A percentile compares a stretch with the other conserved stretches of the same genome.
phyloP scores from a whole-genome alignment of 1,284 basidiomycete species.

The Schizopora paradoxa region DNA sequence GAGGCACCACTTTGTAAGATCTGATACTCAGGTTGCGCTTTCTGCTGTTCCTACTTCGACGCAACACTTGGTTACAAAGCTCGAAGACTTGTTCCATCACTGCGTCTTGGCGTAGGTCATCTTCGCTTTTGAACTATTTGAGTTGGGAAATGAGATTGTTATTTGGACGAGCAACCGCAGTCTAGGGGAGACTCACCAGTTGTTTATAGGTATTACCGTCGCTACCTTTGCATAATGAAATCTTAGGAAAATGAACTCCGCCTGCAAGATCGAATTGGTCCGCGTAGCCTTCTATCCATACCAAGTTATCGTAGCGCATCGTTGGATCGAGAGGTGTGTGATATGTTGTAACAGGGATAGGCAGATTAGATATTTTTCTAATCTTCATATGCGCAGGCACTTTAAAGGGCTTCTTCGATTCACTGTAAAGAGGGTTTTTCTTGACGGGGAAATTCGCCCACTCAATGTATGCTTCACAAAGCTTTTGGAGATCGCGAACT shows the following conservation, averaged over 20 bases:
- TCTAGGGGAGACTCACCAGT: conserved; percentile 53
- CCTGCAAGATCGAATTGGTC: conserved; percentile 63
- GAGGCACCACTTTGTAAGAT: conserved; percentile 86
- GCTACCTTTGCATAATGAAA: conserved; percentile 65
- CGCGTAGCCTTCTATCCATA: conserved; percentile 64
- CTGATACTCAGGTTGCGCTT: conserved; percentile 72
- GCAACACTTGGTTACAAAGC: conserved; percentile 79
- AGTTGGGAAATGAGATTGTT: conserved; percentile 6
- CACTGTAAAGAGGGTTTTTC: conserved; percentile 23
- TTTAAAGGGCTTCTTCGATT: conserved; percentile 22
- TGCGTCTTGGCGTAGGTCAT: conserved; percentile 94
- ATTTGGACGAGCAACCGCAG: neutral
- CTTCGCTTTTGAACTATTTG: conserved; percentile 87
- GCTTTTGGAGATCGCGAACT: conserved; percentile 55
- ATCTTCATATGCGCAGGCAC: conserved; percentile 44
- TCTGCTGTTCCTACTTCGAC: conserved; percentile 69
- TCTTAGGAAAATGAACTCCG: conserved; percentile 83
- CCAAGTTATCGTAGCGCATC: conserved; percentile 59
- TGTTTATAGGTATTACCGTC: conserved; percentile 74
- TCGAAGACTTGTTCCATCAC: conserved; percentile 99
- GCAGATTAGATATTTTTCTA: conserved; percentile 46
- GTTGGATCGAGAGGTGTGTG: conserved; percentile 70
- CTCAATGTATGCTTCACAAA: conserved; percentile 71
- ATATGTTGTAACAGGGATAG: conserved; percentile 78
- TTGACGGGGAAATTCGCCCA: conserved; percentile 72